Conservation (phyloP, 306 rosid genomes). For the Rubus parviflorus region DNA sequence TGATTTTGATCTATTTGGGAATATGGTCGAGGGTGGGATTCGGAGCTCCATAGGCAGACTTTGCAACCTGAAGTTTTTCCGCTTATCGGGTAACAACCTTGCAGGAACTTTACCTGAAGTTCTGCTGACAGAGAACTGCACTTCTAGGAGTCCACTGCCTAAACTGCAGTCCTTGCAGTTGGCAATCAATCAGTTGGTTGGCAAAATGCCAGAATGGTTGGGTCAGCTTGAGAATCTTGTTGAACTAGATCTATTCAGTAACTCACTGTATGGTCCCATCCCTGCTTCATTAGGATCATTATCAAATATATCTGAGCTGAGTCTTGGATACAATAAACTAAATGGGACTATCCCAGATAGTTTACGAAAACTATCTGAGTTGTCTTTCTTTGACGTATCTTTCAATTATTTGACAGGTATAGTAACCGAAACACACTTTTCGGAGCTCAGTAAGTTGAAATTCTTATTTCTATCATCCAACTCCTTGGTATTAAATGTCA, state of each 20-base stretch:
- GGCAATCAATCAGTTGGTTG: slow-evolving; percentile 27
- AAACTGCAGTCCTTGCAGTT: slow-evolving; percentile 10
- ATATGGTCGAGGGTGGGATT: slow-evolving; percentile 37
- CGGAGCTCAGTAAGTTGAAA: slow-evolving; percentile 21
- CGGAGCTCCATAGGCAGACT: slow-evolving; percentile 38
- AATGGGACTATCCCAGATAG: slow-evolving; percentile 44
- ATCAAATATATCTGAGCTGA: slow-evolving; percentile 15
- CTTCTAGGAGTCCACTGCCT: slow-evolving; percentile 24
- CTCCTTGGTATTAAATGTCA: slow-evolving; percentile 35
- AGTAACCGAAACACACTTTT: slow-evolving; percentile 41
- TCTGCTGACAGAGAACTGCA: slow-evolving; percentile 27
- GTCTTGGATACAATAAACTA: slow-evolving; percentile 30
- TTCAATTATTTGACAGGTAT: slow-evolving; percentile 41
- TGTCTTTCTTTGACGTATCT: slow-evolving; percentile 33
- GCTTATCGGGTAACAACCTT: slow-evolving; percentile 27
- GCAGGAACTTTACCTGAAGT: slow-evolving; percentile 35
- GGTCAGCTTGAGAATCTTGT: slow-evolving; percentile 32
- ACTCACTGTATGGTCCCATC: slow-evolving; percentile 39
- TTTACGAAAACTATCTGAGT: slow-evolving; percentile 42
- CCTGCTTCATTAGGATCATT: slow-evolving; percentile 31
- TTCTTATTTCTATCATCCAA: slow-evolving; percentile 20
- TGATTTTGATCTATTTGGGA: slow-evolving; percentile 3
- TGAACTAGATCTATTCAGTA: slow-evolving; percentile 11
- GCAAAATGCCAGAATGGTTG: slow-evolving; percentile 45
- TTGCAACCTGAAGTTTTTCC: slow-evolving; percentile 15